Percentiles rank a stretch among this genome's conserved stretches.
Evolutionary conservation across 805 yeast genomes (phyloP).

Genomic region (Scheffersomyces spartinae): DNA sequence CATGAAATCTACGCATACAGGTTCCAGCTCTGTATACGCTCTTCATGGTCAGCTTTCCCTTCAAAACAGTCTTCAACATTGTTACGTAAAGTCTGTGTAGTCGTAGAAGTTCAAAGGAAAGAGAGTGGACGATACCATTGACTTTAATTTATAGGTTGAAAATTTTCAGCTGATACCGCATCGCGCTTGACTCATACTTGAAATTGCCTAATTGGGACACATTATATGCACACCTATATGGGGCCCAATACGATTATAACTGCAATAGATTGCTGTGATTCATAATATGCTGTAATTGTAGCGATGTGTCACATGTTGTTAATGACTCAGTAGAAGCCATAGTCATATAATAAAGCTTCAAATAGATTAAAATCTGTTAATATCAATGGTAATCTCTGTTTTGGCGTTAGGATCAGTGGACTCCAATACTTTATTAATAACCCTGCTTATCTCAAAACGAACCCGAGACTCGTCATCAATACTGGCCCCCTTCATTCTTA

Average conservation of each 20-base stretch:
- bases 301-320: too few relatives aligned
- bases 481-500: slow-evolving; percentile 58
- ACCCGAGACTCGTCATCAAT: slow-evolving; percentile 56
- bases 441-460: slow-evolving; percentile 35
- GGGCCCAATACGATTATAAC: too few relatives aligned
- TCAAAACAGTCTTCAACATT: background rate
- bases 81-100: background rate
- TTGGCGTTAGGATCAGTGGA: slow-evolving; percentile 11
- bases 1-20: background rate
- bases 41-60: slow-evolving; percentile 1
- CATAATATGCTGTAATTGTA: too few relatives aligned
- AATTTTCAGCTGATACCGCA: slow-evolving; percentile 12
- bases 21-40: too few relatives aligned
- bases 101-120: slow-evolving; percentile 5
- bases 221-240: too few relatives aligned
- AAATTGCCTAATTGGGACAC: slow-evolving; percentile 12
- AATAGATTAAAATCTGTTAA: slow-evolving; percentile 13
- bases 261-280: too few relatives aligned
- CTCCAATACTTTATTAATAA: slow-evolving; percentile 24
- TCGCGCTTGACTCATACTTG: slow-evolving; percentile 22
- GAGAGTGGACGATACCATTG: too few relatives aligned
- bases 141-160: slow-evolving; percentile 3
- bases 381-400: slow-evolving; percentile 27
- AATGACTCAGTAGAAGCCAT: too few relatives aligned
- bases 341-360: too few relatives aligned